Evolutionary conservation across 2,329 filamentous ascomycete species (phyloP), one percentile per base, ranked within the genome.

Genomic region (Dactylellina haptotyla): DNA sequence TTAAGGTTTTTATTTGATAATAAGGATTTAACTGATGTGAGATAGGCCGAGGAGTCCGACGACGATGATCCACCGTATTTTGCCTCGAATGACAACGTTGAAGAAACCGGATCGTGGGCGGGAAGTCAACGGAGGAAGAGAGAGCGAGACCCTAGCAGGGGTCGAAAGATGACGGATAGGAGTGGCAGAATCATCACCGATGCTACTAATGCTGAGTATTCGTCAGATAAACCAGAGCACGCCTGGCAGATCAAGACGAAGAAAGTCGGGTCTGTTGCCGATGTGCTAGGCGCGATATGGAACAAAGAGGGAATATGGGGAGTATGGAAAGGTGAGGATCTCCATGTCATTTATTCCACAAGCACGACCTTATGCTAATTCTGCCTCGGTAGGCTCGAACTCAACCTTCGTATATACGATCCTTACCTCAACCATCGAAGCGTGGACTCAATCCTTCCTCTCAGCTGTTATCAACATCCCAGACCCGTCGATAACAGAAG

Each of bases 371-470:
- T 16, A 32, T 43, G 10, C 25, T 50, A 20, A 41, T 41, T 51
- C 63, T 16, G 1, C 34, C 9, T 23, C 32, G n/a, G n/a, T n/a
- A 78, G 86, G 90, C 6, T 92, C 93, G 37, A 98, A 98, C 80
- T 88, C 91, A 12, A 96, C 93, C 0, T 99, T 98, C 79, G 84
- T 98, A 54, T 97, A 98, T 82, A 91, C 89, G 0, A 87, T 97
- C 50, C 85, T 98, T 16, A 87, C 93, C 75, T 92, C 92, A 9
- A 89, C 96, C 5, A 83, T 97, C 28, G 95, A 98, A 80, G 93
- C 92, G 77, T 99, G 96, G 89, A 91, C 93, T 8, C 87, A 93
- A 78, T 95, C 92, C 78, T 86, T 97, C 58, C 85, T 98, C n/a
- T 92, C 92, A 46, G 94, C 95, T 0, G 85, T 98, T 4, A 86